Percentiles rank a stretch among this genome's conserved stretches.
Conservation (phyloP, 2,329 filamentous ascomycete genomes). For the Botrytis elliptica region DNA sequence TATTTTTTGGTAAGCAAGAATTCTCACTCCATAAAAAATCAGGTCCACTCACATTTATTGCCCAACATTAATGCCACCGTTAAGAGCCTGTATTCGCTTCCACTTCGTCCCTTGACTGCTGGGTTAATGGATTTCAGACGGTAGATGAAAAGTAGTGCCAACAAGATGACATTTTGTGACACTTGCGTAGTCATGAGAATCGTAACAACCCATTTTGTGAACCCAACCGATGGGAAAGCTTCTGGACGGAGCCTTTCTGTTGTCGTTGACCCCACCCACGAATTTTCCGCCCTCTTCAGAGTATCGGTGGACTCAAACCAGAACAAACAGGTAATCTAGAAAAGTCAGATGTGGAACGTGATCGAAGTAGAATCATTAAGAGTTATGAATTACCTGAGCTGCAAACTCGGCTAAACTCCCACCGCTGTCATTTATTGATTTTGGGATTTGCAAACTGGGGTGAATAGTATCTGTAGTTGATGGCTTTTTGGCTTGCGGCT, state of each 20-base stretch:
- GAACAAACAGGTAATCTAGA: constrained; percentile 88
- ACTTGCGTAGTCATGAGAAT: constrained; percentile 94
- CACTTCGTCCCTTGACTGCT: constrained; percentile 82
- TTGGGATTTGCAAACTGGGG: constrained; percentile 62
- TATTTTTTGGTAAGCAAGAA: constrained; percentile 41
- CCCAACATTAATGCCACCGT: constrained; percentile 96
- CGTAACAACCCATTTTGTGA: constrained; percentile 89
- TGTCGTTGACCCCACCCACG: constrained; percentile 39
- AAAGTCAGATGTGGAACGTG: constrained; percentile 26
- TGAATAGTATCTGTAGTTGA: constrained; percentile 32
- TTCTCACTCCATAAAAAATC: neutral
- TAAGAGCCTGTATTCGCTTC: constrained; percentile 88
- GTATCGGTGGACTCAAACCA: constrained; percentile 93
- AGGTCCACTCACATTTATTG: constrained; percentile 74
- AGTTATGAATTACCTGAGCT: constrained; percentile 62
- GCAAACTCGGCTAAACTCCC: constrained; percentile 81
- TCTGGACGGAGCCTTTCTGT: constrained; percentile 62
- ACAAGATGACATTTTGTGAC: constrained; percentile 87
- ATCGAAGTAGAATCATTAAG: neutral
- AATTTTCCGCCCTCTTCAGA: constrained; percentile 67
- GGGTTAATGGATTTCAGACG: constrained; percentile 88
- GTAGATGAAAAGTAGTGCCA: constrained; percentile 91
- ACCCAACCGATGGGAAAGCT: constrained; percentile 74
- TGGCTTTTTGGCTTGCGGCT: constrained; percentile 29
- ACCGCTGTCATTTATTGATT: constrained; percentile 71